Evolutionary conservation across 106 monocot species (phyloP).

Genomic region (Allium cepa): DNA sequence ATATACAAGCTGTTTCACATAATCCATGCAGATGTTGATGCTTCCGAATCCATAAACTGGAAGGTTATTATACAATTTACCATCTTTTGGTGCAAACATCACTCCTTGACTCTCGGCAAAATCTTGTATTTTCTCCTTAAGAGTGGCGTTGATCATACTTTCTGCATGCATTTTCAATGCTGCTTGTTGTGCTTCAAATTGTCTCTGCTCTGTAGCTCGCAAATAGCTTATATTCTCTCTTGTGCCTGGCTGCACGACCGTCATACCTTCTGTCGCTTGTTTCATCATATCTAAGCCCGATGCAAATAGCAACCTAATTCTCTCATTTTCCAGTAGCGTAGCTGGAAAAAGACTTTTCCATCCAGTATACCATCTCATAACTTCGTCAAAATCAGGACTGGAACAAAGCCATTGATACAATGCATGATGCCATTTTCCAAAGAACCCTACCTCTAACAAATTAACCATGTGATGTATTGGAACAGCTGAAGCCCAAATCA

Average conservation of each 20-base stretch:
- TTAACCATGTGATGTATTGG: constrained; percentile 79
- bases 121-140: constrained; percentile 70
- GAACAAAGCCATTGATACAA: constrained; percentile 75
- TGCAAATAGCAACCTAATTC: constrained; percentile 36
- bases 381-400: constrained; percentile 58
- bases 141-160: constrained; percentile 14
- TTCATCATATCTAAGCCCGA: constrained; percentile 89
- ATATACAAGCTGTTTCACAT: constrained; percentile 59
- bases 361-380: constrained; percentile 56
- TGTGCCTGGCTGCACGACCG: constrained; percentile 61
- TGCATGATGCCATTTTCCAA: constrained; percentile 86
- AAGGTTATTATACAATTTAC: constrained; percentile 65
- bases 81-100: constrained; percentile 73
- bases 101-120: constrained; percentile 74
- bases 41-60: constrained; percentile 90
- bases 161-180: constrained; percentile 28
- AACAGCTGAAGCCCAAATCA: constrained; percentile 70
- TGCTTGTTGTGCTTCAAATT: constrained; percentile 65
- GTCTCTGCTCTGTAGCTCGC: constrained; percentile 62
- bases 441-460: constrained; percentile 73
- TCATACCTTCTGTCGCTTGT: constrained; percentile 71
- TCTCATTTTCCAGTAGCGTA: constrained; percentile 78
- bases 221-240: constrained; percentile 60
- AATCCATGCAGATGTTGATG: constrained; percentile 73
- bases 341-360: constrained; percentile 89